A percentile compares a stretch with the other conserved stretches of the same genome.
Conservation (phyloP, 2,329 filamentous ascomycete genomes). For the Aureobasidium sp. region DNA sequence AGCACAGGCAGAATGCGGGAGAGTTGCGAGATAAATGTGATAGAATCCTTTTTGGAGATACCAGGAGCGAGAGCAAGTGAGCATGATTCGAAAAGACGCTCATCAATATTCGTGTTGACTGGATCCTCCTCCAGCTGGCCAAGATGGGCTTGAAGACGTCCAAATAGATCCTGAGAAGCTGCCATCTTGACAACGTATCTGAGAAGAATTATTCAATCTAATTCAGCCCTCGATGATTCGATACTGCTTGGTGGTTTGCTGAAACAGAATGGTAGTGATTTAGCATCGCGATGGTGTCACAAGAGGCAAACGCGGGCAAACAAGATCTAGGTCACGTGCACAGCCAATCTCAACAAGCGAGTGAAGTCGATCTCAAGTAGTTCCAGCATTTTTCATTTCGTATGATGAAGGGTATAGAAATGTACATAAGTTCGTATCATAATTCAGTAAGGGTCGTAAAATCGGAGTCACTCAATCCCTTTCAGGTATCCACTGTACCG, state of each 20-base stretch:
- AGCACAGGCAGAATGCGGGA: conserved; percentile 46
- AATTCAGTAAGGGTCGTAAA: conserved; percentile 12
- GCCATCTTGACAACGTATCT: neutral
- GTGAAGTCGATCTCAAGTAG: neutral
- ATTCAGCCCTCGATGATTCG: neutral
- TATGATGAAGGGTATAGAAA: neutral
- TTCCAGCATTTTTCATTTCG: neutral
- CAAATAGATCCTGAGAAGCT: conserved; percentile 5
- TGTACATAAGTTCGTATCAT: conserved; percentile 10
- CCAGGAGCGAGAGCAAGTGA: conserved; percentile 39
- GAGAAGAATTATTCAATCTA: neutral
- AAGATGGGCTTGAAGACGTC: conserved; percentile 37
- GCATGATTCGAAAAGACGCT: conserved; percentile 44
- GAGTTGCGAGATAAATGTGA: conserved; percentile 38
- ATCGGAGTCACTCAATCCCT: conserved; percentile 26
- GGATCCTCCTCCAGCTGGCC: conserved; percentile 39
- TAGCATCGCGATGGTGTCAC: neutral
- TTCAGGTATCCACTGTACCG: conserved; percentile 64
- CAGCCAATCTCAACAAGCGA: neutral
- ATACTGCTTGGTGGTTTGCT: neutral
- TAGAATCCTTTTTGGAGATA: conserved; percentile 27
- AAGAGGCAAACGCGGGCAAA: conserved; percentile 3
- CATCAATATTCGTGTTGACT: conserved; percentile 37
- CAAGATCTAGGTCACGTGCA: neutral
- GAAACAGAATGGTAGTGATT: neutral